Base-by-base conservation (phyloP, 2,329 filamentous ascomycete species). In the Teratosphaeriaceae sp. region DNA sequence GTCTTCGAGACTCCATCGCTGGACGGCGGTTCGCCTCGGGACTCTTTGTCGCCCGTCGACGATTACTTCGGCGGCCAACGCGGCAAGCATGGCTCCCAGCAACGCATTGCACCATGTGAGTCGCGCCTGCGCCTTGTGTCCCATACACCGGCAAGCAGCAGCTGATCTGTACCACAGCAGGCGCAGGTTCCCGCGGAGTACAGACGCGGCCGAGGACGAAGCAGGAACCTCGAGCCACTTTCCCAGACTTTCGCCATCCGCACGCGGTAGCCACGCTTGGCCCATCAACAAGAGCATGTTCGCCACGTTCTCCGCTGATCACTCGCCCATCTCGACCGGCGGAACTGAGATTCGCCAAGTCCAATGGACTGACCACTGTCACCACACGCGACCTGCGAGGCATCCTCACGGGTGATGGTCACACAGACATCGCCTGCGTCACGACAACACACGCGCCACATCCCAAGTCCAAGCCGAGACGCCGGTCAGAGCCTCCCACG, bases 341-440 rank as follows among this genome's bases (percentile, higher is more conserved):
- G 22, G 44, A 47, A 13, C 48, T 58, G 31, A 49, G 40, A 21
- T 42, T 58, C 44, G 45, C 34, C 36, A 46, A 40, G 24, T 50
- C 55, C 40, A 57, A 56, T 52, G 55, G 57, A 46, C 43, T 46
- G 38, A 56, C 56, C 9, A 47, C 49, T 33, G 45, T 54, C 40
- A 39, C 51, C 22, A 42, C 38, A 16, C 34, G 42, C 33, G 46
- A 53, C 18, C 48, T 60, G 39, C 54, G 52, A 45, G 51, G 50
- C 38, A 40, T 34, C 38, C 54, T 59, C 31, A 34, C n/a, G 44
- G 44, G 47, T 50, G 46, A 52, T 43, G 43, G 41, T 48, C 43
- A 48, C 43, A 48, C 55, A 38, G 42, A 44, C 42, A 41, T 46
- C 42, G 36, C 38, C 38, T 31, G 41, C 37, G 43, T 40, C 33